Conservation (phyloP, 1,139 yeast genomes). For the Candida sanyaensis region DNA sequence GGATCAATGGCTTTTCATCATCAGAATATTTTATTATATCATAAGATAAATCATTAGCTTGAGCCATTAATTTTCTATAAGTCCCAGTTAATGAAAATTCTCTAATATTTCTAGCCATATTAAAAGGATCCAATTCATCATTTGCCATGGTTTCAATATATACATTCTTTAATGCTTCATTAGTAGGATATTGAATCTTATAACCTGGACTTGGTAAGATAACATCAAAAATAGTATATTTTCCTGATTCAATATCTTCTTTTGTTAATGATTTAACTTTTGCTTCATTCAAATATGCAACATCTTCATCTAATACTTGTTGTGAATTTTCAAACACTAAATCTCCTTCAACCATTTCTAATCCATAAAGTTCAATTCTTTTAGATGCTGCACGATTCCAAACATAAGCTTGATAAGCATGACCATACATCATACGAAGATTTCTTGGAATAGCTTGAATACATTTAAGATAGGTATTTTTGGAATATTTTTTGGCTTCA, state of each 20-base stretch:
- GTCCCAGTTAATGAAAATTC: conserved; percentile 94
- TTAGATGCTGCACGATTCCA: conserved; percentile 90
- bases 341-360: conserved; percentile 77
- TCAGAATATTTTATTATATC: conserved; percentile 61
- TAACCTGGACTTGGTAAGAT: conserved; percentile 96
- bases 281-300: conserved; percentile 51
- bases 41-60: conserved; percentile 67
- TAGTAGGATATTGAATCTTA: conserved; percentile 80
- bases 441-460: conserved; percentile 91
- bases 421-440: conserved; percentile 91
- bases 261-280: conserved; percentile 73
- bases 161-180: conserved; percentile 57
- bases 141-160: conserved; percentile 76
- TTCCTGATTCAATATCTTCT: conserved; percentile 64
- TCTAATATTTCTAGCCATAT: conserved; percentile 80
- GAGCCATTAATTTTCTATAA: conserved; percentile 74
- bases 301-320: conserved; percentile 64
- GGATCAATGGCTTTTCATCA: conserved; percentile 68
- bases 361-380: conserved; percentile 72
- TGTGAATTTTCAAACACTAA: conserved; percentile 60
- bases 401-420: conserved; percentile 93
- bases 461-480: conserved; percentile 70
- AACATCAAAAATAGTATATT: conserved; percentile 74
- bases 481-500: conserved; percentile 45
- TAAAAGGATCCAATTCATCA: conserved; percentile 81